Percentiles rank a stretch among this genome's conserved stretches.
These are phyloP conservation scores for Ananas comosus DNA, from an alignment of 176 grass and related monocot species.

Conservation along the genomic window DNA sequence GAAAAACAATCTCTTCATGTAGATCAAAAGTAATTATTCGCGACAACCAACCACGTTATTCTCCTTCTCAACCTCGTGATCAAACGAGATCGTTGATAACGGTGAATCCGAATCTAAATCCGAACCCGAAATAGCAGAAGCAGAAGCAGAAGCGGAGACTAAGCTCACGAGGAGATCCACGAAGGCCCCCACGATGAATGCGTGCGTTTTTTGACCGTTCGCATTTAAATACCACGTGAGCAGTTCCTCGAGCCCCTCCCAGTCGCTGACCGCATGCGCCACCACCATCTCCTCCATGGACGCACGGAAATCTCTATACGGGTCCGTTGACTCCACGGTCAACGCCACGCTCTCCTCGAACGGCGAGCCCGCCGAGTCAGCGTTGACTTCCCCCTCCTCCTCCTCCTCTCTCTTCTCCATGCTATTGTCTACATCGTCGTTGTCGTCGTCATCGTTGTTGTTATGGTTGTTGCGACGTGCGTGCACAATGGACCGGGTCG, in stretches of 20 bases:
- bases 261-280: constrained; percentile 6
- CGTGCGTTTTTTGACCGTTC: constrained; percentile 1
- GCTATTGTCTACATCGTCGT: too few relatives aligned
- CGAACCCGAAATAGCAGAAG: neutral
- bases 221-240: constrained; percentile 8
- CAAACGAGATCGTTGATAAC: neutral
- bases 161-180: constrained; percentile 6
- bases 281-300: constrained; percentile 21
- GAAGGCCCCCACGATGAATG: constrained; percentile 10
- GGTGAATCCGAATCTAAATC: neutral
- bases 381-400: neutral
- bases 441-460: too few relatives aligned
- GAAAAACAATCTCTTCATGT: too few relatives aligned
- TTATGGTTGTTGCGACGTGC: too few relatives aligned
- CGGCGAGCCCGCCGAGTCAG: neutral
- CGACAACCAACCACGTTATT: neutral
- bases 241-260: constrained; percentile 5
- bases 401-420: neutral
- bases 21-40: too few relatives aligned
- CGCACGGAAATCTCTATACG: constrained; percentile 1
- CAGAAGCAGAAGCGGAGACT: neutral
- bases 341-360: constrained; percentile 4
- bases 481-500: neutral
- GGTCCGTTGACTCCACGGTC: constrained; percentile 5
- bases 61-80: neutral